These are phyloP conservation scores for Nicotiana obtusifolia DNA, from an alignment of 257 asterid species.

Conservation along the genomic window DNA sequence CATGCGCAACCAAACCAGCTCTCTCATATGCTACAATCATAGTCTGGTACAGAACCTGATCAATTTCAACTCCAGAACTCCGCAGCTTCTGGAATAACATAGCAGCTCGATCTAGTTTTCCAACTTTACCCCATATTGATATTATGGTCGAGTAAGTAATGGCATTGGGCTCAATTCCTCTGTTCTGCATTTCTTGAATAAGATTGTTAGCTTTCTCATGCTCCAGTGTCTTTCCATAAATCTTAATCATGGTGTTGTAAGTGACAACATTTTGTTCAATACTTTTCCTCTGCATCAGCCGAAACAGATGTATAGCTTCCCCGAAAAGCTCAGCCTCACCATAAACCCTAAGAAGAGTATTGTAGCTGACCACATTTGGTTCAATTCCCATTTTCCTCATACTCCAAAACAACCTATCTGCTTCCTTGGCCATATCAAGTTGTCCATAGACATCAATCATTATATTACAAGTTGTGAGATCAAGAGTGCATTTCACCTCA, in stretches of 20 bases:
- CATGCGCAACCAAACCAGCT: slow-evolving; percentile 87
- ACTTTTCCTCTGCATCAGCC: slow-evolving; percentile 91
- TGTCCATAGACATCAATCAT: slow-evolving; percentile 96
- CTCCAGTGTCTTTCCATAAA: slow-evolving; percentile 86
- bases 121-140: slow-evolving; percentile 86
- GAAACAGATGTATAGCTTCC: slow-evolving; percentile 88
- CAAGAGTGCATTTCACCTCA: slow-evolving; percentile 55
- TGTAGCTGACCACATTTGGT: slow-evolving; percentile 82
- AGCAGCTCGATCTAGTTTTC: slow-evolving; percentile 83
- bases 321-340: slow-evolving; percentile 95
- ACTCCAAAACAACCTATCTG: slow-evolving; percentile 89
- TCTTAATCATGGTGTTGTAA: slow-evolving; percentile 86
- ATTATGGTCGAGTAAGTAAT: slow-evolving; percentile 88
- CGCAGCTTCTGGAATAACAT: slow-evolving; percentile 80
- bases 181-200: slow-evolving; percentile 72
- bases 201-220: slow-evolving; percentile 94
- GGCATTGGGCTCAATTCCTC: slow-evolving; percentile 79
- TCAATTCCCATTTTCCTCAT: slow-evolving; percentile 83
- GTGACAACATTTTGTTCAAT: slow-evolving; percentile 89
- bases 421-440: slow-evolving; percentile 92
- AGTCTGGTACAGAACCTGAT: slow-evolving; percentile 87
- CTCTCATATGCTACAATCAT: slow-evolving; percentile 89
- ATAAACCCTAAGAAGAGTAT: slow-evolving; percentile 80
- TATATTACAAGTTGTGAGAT: slow-evolving; percentile 78
- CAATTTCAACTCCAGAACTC: slow-evolving; percentile 71